A percentile compares a stretch with the other conserved stretches of the same genome.
phyloP scores from a whole-genome alignment of 768 basidiomycete species.

The Panaeolus cyanescens region DNA sequence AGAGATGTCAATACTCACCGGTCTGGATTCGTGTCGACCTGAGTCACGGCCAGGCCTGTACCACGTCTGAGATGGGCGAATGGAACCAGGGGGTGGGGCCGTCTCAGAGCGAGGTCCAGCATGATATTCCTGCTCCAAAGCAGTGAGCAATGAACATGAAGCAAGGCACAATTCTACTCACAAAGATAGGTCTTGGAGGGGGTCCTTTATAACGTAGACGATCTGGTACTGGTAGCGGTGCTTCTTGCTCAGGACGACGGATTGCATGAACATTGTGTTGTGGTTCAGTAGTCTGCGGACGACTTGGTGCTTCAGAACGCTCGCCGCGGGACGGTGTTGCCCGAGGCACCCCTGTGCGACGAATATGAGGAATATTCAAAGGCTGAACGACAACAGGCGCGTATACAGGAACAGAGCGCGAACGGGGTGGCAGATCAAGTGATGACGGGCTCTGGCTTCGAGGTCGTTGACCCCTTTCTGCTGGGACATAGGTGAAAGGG shows the following conservation, averaged over 20 bases:
- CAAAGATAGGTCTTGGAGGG: neutral
- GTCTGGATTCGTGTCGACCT: neutral
- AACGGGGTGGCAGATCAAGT: constrained; percentile 22
- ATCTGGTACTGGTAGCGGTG: neutral
- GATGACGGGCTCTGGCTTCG: constrained; percentile 39
- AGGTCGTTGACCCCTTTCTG: constrained; percentile 32
- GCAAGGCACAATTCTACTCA: neutral
- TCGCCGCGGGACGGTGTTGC: neutral
- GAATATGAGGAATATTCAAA: neutral
- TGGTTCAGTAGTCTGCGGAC: neutral
- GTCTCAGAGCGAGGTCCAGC: neutral
- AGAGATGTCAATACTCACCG: neutral
- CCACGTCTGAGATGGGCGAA: neutral
- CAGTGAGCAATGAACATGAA: too few relatives aligned
- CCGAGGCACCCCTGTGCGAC: neutral
- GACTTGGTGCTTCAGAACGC: neutral
- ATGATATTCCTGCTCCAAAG: too few relatives aligned
- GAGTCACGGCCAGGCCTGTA: neutral
- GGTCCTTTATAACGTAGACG: neutral
- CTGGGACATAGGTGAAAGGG: constrained; percentile 57
- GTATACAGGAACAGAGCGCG: neutral
- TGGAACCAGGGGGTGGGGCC: neutral
- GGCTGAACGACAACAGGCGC: neutral
- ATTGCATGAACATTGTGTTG: neutral
- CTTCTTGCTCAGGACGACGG: neutral